Percentiles rank a stretch among this genome's conserved stretches.
Evolutionary conservation across 2,329 filamentous ascomycete genomes (phyloP).

Genomic region (Neonectria punicea): DNA sequence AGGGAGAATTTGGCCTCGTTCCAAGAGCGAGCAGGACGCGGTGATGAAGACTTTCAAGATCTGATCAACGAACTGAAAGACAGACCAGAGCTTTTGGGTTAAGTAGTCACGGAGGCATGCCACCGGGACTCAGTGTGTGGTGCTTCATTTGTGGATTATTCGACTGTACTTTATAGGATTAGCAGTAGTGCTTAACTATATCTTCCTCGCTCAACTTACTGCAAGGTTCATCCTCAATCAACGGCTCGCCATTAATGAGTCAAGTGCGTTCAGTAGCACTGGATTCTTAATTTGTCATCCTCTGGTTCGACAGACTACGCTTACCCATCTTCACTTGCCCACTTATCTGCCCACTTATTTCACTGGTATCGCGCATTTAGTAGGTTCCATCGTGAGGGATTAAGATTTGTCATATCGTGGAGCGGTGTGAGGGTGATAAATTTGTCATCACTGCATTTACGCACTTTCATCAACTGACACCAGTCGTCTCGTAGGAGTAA

Average conservation of each 20-base stretch:
- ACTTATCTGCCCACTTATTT: not conserved
- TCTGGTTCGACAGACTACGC: not conserved
- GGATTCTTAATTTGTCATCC: not conserved
- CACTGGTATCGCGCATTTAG: not conserved
- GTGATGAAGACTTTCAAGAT: not conserved
- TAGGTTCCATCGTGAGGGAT: not conserved
- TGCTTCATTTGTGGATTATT: not conserved
- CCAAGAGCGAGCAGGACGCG: not conserved
- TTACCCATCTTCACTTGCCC: not conserved
- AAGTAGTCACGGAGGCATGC: not conserved
- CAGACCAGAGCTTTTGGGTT: not conserved
- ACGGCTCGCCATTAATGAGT: too few species aligned
- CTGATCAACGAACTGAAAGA: not conserved
- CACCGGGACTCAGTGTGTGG: not conserved
- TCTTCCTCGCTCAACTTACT: too few species aligned
- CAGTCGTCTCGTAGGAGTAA: too few species aligned
- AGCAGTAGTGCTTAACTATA: too few species aligned
- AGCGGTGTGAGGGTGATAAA: not conserved
- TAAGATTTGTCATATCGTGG: not conserved
- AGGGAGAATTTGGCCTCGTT: not conserved
- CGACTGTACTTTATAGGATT: too few species aligned
- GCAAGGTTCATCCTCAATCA: too few species aligned
- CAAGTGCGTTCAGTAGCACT: too few species aligned
- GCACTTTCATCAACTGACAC: not conserved
- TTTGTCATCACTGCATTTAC: not conserved